Conservation (phyloP, 257 asterid genomes). For the Nicotiana undulata region DNA sequence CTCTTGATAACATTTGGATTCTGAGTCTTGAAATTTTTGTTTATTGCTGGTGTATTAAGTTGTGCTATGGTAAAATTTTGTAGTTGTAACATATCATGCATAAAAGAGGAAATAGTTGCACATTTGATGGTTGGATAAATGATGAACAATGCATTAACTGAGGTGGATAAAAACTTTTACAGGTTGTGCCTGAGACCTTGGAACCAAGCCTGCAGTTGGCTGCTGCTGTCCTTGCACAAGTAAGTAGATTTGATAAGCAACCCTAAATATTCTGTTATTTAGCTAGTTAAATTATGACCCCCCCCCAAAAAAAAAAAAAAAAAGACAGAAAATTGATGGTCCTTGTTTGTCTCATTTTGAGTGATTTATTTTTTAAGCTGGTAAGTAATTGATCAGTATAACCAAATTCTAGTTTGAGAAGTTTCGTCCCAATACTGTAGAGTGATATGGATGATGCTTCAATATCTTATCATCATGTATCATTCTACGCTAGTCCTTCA, state of each 20-base stretch:
- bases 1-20: background rate
- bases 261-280: background rate
- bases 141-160: background rate
- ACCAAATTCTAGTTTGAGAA: background rate
- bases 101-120: background rate
- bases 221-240: slow-evolving; percentile 97
- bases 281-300: background rate
- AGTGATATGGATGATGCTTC: background rate
- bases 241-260: slow-evolving; percentile 32
- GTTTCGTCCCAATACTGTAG: background rate
- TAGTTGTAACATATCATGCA: background rate
- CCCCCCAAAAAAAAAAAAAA: background rate
- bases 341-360: background rate
- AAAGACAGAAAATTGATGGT: background rate
- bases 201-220: slow-evolving; percentile 99
- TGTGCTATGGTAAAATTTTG: background rate
- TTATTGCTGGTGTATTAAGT: background rate
- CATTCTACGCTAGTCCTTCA: background rate
- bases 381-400: background rate
- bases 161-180: slow-evolving; percentile 13
- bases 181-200: slow-evolving; percentile 99
- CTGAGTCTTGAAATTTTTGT: background rate
- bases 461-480: background rate
- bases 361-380: background rate
- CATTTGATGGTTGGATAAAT: background rate